phyloP scores from a whole-genome alignment of 208 protist genomes.

The Leishmania tropica region DNA sequence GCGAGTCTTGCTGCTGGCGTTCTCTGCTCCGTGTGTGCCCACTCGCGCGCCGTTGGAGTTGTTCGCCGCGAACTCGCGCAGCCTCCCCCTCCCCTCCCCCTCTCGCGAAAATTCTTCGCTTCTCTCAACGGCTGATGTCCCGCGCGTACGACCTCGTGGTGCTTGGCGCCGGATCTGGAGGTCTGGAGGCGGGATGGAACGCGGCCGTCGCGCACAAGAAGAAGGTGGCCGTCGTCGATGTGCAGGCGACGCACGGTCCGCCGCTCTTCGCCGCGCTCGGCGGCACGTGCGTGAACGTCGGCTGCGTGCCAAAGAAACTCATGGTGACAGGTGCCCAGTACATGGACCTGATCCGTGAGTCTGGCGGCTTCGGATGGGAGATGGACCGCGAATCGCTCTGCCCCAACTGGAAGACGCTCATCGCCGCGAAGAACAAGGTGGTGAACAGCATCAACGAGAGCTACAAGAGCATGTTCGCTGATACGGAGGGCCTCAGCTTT shows the following conservation, averaged over 20 bases:
- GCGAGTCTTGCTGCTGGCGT: no score
- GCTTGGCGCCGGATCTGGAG: constrained; percentile 88
- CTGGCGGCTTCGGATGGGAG: constrained; percentile 84
- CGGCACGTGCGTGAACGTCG: constrained; percentile 89
- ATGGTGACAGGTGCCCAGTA: constrained; percentile 89
- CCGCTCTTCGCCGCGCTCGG: constrained; percentile 80
- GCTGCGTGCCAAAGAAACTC: constrained; percentile 91
- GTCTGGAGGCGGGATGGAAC: constrained; percentile 88
- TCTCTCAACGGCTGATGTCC: constrained; percentile 45
- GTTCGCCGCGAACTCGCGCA: not conserved
- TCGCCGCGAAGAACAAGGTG: constrained; percentile 87
- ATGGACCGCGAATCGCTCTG: constrained; percentile 44
- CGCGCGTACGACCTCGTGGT: constrained; percentile 90
- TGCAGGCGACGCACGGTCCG: constrained; percentile 79
- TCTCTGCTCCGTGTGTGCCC: no score
- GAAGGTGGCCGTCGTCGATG: constrained; percentile 88
- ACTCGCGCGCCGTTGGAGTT: no score
- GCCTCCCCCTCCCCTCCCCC: not conserved
- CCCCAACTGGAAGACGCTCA: constrained; percentile 88
- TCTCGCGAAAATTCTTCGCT: constrained; percentile 55
- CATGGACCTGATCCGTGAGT: constrained; percentile 79
- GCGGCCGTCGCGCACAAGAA: constrained; percentile 83
- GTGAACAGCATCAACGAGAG: constrained; percentile 89
- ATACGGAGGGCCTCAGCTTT: constrained; percentile 87
- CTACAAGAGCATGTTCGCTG: constrained; percentile 90